Percentiles rank a stretch among this genome's conserved stretches.
Conservation (phyloP, 129 eudicot genomes). For the Helianthus annuus region HanXRQr2.0-SUNRISE NC_035445.2:38796825-38797324, state of each 20-base stretch:
- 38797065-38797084: constrained; percentile 84
- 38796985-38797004: constrained; percentile 99
- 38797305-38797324: constrained; percentile 81
- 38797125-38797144: constrained; percentile 88
- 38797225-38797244: constrained; percentile 77
- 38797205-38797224: constrained; percentile 86
- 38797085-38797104: constrained; percentile 76
- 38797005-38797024: constrained; percentile 91
- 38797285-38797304: constrained; percentile 68
- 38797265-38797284: constrained; percentile 50
- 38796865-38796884: constrained; percentile 94
- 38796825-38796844: constrained; percentile 76
- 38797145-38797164: constrained; percentile 89
- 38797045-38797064: constrained; percentile 93
- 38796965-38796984: constrained; percentile 82
- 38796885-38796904: constrained; percentile 89
- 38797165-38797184: constrained; percentile 91
- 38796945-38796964: constrained; percentile 88
- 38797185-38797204: constrained; percentile 82
- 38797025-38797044: constrained; percentile 88
- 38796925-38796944: constrained; percentile 95
- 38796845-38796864: constrained; percentile 82
- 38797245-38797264: constrained; percentile 62
- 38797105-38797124: constrained; percentile 76
- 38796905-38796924: constrained; percentile 88